These are phyloP conservation scores for Senecio squalidus DNA, from an alignment of 140 eudicot species.

Conservation along the genomic window DNA sequence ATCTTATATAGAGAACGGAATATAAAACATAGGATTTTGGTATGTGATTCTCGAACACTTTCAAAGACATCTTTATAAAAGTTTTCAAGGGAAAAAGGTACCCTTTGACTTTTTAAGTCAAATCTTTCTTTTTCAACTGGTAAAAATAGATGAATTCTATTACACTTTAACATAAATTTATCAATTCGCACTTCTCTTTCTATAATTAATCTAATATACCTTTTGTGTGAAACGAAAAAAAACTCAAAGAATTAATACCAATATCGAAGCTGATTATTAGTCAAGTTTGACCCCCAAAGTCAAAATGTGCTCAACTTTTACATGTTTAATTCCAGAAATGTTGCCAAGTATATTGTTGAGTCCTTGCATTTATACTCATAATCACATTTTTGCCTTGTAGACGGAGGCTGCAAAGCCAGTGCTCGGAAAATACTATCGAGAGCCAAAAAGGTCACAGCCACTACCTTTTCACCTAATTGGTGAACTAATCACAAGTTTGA, in stretches of 20 bases:
- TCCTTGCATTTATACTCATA: neutral
- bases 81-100: neutral
- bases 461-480: conserved; percentile 45
- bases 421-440: conserved; percentile 50
- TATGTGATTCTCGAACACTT: no score
- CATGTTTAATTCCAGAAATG: neutral
- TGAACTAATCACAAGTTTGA: conserved; percentile 37
- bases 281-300: conserved; percentile 3
- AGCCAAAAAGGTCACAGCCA: conserved; percentile 46
- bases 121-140: neutral
- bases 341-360: neutral
- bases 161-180: neutral
- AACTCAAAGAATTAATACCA: neutral
- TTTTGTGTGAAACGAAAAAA: no score
- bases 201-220: no score
- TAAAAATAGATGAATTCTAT: neutral
- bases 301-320: neutral
- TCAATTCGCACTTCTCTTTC: neutral
- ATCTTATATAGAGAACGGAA: no score
- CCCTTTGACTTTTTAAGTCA: conserved; percentile 17
- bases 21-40: no score
- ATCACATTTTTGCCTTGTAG: conserved; percentile 20
- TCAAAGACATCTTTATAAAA: no score
- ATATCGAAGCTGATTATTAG: neutral
- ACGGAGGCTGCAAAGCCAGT: conserved; percentile 56